A percentile compares a stretch with the other conserved stretches of the same genome.
These are phyloP conservation scores for Straminergon stramineum DNA, from an alignment of 225 moss, liverwort and hornwort species.

Conservation along the genomic window DNA sequence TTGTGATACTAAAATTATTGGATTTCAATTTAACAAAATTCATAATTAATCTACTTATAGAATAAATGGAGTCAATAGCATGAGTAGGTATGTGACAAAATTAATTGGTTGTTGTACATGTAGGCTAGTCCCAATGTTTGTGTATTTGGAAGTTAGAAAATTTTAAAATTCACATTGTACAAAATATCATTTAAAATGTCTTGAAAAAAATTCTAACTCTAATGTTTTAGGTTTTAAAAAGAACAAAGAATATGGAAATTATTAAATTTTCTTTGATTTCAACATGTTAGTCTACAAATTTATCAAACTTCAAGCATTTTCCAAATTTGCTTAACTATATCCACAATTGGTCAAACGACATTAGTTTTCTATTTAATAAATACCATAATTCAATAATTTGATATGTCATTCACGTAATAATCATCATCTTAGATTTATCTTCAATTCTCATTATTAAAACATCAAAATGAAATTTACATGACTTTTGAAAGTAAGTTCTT, in stretches of 20 bases:
- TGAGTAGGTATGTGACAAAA: background rate
- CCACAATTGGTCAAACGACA: background rate
- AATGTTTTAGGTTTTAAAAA: background rate
- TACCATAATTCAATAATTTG: background rate
- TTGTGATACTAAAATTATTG: too few species aligned
- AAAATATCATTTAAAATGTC: background rate
- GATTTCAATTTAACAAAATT: too few species aligned
- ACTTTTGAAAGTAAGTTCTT: background rate
- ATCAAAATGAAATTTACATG: background rate
- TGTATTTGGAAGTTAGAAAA: background rate
- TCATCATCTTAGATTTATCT: background rate
- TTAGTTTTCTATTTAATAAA: background rate
- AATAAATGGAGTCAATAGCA: background rate
- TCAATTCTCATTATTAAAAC: background rate
- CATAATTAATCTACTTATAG: background rate
- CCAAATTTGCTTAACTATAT: too few species aligned
- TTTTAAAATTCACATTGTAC: background rate
- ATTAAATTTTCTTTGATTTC: background rate
- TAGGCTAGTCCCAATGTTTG: background rate
- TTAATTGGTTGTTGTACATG: background rate
- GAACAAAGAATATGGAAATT: background rate
- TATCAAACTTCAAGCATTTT: background rate
- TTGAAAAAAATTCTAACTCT: too few species aligned
- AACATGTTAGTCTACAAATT: background rate
- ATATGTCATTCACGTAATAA: background rate